These are phyloP conservation scores for Colletotrichum sidae DNA, from an alignment of 2,329 filamentous ascomycete genomes.

Conservation along the genomic window DNA sequence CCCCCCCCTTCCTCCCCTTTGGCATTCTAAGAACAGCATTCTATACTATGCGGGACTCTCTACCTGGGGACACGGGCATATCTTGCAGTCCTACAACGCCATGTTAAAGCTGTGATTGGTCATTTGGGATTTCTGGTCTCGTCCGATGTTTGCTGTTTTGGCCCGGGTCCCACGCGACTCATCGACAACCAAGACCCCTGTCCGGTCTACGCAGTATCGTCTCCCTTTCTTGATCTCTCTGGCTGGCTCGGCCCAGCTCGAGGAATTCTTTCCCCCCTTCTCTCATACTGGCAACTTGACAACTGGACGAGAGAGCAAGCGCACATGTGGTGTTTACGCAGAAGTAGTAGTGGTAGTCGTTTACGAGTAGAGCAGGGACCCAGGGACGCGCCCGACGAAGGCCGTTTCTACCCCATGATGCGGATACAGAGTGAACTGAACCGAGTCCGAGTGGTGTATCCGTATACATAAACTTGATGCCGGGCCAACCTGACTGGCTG, in stretches of 20 bases:
- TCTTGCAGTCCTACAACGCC: conserved; percentile 22
- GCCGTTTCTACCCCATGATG: too few species aligned
- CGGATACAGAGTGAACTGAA: too few species aligned
- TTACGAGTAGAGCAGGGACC: neutral
- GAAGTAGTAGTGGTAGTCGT: too few species aligned
- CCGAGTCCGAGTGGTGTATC: too few species aligned
- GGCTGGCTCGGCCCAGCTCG: neutral
- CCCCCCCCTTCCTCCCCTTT: too few species aligned
- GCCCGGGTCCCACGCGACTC: conserved; percentile 22
- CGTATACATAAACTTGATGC: too few species aligned
- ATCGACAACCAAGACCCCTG: neutral
- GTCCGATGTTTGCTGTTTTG: conserved; percentile 16
- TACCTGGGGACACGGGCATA: conserved; percentile 12
- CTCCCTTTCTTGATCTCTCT: neutral
- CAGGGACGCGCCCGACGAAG: neutral
- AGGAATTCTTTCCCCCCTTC: conserved; percentile 4
- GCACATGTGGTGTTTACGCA: neutral
- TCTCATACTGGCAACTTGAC: conserved; percentile 8
- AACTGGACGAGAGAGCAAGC: too few species aligned
- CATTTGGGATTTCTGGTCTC: neutral
- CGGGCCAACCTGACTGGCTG: too few species aligned
- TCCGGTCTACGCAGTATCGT: neutral
- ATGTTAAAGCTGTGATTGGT: conserved; percentile 19
- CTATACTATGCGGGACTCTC: too few species aligned
- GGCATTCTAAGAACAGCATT: too few species aligned